Conservation (phyloP, 2,329 filamentous ascomycete genomes). For the Colletotrichum australisinense region DNA sequence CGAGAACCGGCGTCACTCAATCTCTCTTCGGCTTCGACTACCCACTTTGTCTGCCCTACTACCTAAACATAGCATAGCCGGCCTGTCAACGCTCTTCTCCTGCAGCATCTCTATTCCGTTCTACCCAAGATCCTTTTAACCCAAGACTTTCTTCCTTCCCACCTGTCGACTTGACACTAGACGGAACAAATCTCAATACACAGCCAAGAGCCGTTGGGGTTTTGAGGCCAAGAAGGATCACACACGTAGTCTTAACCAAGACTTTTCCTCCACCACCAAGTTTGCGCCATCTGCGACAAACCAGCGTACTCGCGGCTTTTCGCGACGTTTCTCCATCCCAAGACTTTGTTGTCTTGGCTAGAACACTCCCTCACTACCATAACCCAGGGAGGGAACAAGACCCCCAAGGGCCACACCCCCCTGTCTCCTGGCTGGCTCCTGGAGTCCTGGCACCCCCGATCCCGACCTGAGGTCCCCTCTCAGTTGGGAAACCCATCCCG, state of each 20-base stretch:
- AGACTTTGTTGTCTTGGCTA: neutral
- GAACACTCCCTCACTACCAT: neutral
- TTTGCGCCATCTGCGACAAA: neutral
- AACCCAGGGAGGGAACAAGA: neutral
- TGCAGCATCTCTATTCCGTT: neutral
- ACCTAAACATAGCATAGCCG: neutral
- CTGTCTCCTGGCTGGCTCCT: neutral
- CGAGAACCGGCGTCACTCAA: constrained; percentile 13
- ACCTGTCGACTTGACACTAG: neutral
- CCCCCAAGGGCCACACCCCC: neutral
- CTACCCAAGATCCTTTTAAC: too few relatives aligned
- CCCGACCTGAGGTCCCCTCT: neutral
- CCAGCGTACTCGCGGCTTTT: neutral
- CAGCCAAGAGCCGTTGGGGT: neutral
- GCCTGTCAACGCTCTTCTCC: neutral
- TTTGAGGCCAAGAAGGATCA: neutral
- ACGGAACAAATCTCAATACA: neutral
- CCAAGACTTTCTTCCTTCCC: neutral
- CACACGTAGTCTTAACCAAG: too few relatives aligned
- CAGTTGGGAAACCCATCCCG: neutral
- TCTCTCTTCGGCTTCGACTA: neutral
- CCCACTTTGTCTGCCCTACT: neutral
- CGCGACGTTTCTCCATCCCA: neutral
- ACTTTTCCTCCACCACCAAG: neutral
- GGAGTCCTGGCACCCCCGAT: neutral